phyloP scores from a whole-genome alignment of 2,329 filamentous ascomycete species.

The Clonostachys byssicola region DNA sequence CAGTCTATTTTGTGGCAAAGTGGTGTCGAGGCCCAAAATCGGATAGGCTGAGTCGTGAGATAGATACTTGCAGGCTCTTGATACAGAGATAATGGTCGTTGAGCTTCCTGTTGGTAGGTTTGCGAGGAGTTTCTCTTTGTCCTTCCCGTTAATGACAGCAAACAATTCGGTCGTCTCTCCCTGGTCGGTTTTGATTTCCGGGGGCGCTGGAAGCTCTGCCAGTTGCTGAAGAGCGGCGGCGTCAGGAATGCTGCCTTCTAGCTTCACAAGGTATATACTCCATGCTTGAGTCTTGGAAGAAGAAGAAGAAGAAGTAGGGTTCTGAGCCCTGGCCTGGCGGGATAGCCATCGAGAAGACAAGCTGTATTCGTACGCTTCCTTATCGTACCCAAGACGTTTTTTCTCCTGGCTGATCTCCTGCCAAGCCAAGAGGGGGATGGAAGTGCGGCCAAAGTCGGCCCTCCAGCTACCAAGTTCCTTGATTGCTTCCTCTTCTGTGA shows the following conservation, averaged over 20 bases:
- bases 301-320: not conserved
- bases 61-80: not conserved
- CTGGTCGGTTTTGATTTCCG: not conserved
- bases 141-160: not conserved
- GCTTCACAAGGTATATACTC: slow-evolving; percentile 2
- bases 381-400: slow-evolving; percentile 1
- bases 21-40: not conserved
- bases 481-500: slow-evolving; percentile 1
- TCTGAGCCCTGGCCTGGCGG: not conserved
- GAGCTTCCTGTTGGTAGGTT: not conserved
- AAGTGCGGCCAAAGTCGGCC: slow-evolving; percentile 1
- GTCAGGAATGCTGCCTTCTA: slow-evolving; percentile 1
- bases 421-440: slow-evolving; percentile 2
- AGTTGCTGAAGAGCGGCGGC: not conserved
- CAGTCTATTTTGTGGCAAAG: not conserved
- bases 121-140: not conserved
- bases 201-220: not conserved
- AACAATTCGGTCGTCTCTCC: not conserved
- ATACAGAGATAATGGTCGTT: not conserved
- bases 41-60: not conserved
- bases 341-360: not conserved
- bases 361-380: slow-evolving; percentile 7
- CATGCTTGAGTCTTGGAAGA: not conserved
- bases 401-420: slow-evolving; percentile 3
- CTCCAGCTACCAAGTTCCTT: slow-evolving; percentile 4